These are phyloP conservation scores for Penicillium turbatum DNA, from an alignment of 495 filamentous ascomycete genomes.

Conservation along the genomic window DNA sequence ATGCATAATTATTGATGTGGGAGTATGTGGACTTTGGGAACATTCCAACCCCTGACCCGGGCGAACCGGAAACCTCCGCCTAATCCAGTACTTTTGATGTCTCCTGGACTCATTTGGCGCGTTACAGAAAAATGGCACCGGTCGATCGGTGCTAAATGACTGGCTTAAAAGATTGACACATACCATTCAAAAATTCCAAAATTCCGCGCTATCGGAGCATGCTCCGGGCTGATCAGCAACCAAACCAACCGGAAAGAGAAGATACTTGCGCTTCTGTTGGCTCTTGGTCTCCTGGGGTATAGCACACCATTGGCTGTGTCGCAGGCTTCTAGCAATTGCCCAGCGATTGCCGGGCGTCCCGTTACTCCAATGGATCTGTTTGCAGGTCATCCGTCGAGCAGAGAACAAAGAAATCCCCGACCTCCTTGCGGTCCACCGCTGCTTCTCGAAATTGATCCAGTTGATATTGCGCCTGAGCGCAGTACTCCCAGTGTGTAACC, in stretches of 20 bases:
- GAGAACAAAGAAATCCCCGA: not conserved
- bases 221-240: slow-evolving; percentile 5
- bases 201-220: not conserved
- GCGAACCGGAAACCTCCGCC: not conserved
- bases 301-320: no score
- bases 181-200: not conserved
- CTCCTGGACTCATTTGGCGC: not conserved
- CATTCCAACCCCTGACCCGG: not conserved
- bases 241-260: not conserved
- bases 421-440: not conserved
- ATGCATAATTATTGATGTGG: not conserved
- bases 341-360: no score
- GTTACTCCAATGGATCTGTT: not conserved
- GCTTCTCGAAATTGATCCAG: not conserved
- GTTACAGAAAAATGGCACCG: not conserved
- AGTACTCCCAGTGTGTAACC: not conserved
- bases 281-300: no score
- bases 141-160: not conserved
- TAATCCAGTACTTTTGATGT: not conserved
- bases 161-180: not conserved
- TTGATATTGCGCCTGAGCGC: not conserved
- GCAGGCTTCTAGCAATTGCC: no score
- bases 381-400: not conserved
- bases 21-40: no score
- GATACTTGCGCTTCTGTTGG: no score